These are phyloP conservation scores for Pichia kluyveri DNA, from an alignment of 805 yeast species.

Conservation along the genomic window DNA sequence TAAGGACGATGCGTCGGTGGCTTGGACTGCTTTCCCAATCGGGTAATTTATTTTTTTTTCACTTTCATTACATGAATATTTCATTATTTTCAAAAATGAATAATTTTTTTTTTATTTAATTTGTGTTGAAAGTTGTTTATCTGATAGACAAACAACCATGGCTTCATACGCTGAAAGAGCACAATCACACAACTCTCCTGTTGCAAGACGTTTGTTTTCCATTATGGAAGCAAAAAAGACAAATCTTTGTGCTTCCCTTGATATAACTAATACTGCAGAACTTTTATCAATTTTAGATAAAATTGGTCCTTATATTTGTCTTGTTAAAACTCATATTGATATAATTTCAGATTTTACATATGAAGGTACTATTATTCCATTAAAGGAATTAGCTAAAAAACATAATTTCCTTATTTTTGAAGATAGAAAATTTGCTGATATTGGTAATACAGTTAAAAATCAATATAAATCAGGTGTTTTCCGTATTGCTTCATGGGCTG, in stretches of 20 bases:
- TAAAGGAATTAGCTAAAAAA: conserved; percentile 62
- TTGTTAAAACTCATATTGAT: conserved; percentile 92
- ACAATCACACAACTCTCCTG: conserved; percentile 58
- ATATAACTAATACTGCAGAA: conserved; percentile 74
- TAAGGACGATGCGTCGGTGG: too few relatives aligned
- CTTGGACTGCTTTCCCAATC: too few relatives aligned
- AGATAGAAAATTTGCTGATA: conserved; percentile 97
- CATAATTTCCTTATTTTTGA: conserved; percentile 90
- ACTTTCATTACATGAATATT: too few relatives aligned
- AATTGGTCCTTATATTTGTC: conserved; percentile 85
- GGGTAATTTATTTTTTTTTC: too few relatives aligned
- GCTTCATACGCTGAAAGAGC: conserved; percentile 65
- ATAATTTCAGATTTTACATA: conserved; percentile 81
- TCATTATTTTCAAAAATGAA: too few relatives aligned
- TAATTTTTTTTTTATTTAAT: too few relatives aligned
- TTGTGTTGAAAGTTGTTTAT: too few relatives aligned
- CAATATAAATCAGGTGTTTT: conserved; percentile 89
- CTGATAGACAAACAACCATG: neutral
- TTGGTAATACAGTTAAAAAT: conserved; percentile 92
- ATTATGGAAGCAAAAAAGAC: conserved; percentile 76
- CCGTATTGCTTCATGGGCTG: conserved; percentile 89
- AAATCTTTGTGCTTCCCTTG: conserved; percentile 91
- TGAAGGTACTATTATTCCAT: conserved; percentile 70
- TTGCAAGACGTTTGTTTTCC: conserved; percentile 64
- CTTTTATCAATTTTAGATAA: conserved; percentile 62